phyloP scores from a whole-genome alignment of 768 basidiomycete genomes.

The Strobilomyces dryophilus region DNA sequence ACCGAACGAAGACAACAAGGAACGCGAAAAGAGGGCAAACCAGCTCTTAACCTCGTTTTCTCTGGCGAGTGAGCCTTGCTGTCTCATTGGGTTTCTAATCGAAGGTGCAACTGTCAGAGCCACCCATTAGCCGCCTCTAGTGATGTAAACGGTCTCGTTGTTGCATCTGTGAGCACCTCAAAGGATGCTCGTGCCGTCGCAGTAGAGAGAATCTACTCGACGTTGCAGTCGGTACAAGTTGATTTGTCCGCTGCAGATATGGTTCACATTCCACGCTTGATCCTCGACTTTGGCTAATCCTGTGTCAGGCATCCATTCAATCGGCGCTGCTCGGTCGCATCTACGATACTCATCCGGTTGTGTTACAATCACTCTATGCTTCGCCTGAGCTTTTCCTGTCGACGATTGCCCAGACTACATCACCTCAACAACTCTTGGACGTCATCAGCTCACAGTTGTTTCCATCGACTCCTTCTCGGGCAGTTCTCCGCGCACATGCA shows the following conservation, averaged over 20 bases:
- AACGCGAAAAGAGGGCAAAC: constrained; percentile 42
- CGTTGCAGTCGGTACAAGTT: constrained; percentile 21
- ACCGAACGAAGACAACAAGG: constrained; percentile 26
- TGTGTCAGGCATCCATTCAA: constrained; percentile 48
- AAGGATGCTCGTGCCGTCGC: constrained; percentile 54
- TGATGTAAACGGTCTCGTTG: constrained; percentile 39
- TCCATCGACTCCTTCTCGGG: constrained; percentile 44
- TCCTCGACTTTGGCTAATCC: constrained; percentile 1
- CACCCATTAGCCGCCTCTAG: constrained; percentile 22
- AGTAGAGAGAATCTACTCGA: constrained; percentile 52
- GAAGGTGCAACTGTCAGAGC: constrained; percentile 13
- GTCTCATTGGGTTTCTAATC: not conserved
- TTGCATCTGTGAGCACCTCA: constrained; percentile 63
- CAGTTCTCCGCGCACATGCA: constrained; percentile 51
- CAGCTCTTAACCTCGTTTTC: constrained; percentile 58
- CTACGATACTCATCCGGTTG: constrained; percentile 55
- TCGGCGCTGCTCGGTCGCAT: constrained; percentile 65
- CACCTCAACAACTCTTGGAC: constrained; percentile 24
- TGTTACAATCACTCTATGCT: constrained; percentile 68
- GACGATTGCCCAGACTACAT: constrained; percentile 13
- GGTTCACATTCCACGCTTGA: constrained; percentile 8
- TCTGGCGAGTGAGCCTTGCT: constrained; percentile 35
- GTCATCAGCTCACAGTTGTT: constrained; percentile 22
- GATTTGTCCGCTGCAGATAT: constrained; percentile 35
- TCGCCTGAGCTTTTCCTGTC: constrained; percentile 44